Base-by-base conservation (phyloP, 345 rosid genomes). In the Corchorus olitorius region DNA sequence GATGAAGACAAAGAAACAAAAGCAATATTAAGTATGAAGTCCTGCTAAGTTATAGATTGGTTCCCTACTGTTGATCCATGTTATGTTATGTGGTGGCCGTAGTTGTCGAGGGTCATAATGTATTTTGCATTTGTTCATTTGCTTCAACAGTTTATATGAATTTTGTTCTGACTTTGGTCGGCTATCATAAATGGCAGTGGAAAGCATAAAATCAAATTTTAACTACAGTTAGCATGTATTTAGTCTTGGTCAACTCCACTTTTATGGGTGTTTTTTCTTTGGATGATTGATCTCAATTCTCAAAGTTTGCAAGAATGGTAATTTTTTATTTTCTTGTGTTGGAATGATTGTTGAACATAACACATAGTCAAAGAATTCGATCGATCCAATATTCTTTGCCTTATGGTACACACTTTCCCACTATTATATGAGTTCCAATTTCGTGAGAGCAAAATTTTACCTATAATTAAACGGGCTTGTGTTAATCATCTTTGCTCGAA, bases 1-100 rank as follows among this genome's bases (percentile, higher is more conserved):
- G 87, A 85, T 34, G 75, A 79, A 52, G 87, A 89, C 50, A 89
- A 90, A 59, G 89, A 85, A 81, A 90, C 85, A 43, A 82, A 60
- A 75, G 72, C 73, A 34, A 81, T 84, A 73, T 84, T 87, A 52
- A 56, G 77, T 19, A 49, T 52, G 74, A 82, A 74, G 12, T 20
- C 66, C 49, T 37, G 55, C 65, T 22, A 80, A 74, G 35, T 62
- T 20, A 17, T 22, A 16, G 27, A 15, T 66, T 35, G 34, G 61
- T 71, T 54, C 17, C 48, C 37, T 48, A 16, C 16, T 2, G 34
- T 70, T 34, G 46, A 14, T 22, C 9, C 16, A 60, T 60, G 64
- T 60, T 60, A 27, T 60, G 37, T 60, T 37, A 2, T n/a, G n/a
- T n/a, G n/a, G n/a, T 13, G 72, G 19, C 19, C 19, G 22, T 68